A percentile compares a stretch with the other conserved stretches of the same genome.
phyloP scores from a whole-genome alignment of 495 filamentous ascomycete species.

The Aspergillus homomorphus region DNA sequence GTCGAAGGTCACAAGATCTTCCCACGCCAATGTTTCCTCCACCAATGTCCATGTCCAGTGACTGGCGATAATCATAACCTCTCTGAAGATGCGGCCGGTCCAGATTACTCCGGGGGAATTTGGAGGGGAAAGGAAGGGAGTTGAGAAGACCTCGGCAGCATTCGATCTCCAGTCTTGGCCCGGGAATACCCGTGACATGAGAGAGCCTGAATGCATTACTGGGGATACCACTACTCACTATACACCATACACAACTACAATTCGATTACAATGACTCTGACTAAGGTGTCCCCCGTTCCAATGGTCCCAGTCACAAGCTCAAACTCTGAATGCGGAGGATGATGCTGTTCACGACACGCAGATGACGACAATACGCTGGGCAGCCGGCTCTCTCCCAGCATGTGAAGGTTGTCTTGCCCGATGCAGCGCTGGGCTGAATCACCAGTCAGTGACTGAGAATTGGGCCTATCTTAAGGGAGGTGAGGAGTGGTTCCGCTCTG shows the following conservation, averaged over 20 bases:
- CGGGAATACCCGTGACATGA: slow-evolving; percentile 30
- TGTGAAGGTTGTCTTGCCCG: slow-evolving; percentile 6
- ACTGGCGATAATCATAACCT: too few relatives aligned
- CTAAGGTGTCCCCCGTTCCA: background rate
- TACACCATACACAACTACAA: too few relatives aligned
- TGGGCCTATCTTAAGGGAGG: too few relatives aligned
- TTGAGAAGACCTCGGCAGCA: slow-evolving; percentile 27
- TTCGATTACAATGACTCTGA: background rate
- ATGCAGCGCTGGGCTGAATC: background rate
- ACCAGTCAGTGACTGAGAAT: too few relatives aligned
- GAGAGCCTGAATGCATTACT: too few relatives aligned
- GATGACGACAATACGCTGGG: slow-evolving; percentile 7
- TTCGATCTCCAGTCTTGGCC: slow-evolving; percentile 23
- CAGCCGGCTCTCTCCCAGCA: slow-evolving; percentile 1
- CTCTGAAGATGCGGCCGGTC: too few relatives aligned
- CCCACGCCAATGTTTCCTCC: too few relatives aligned
- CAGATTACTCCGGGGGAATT: background rate
- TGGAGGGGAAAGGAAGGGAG: background rate
- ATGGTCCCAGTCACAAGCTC: slow-evolving; percentile 5
- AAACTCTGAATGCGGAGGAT: background rate
- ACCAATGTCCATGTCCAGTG: too few relatives aligned
- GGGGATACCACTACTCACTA: too few relatives aligned
- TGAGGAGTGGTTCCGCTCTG: background rate
- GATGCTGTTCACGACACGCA: background rate
- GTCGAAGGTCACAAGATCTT: background rate